Conservation (phyloP, 192 early-diverging fungal species). For the Tieghemiomyces parasiticus region DNA sequence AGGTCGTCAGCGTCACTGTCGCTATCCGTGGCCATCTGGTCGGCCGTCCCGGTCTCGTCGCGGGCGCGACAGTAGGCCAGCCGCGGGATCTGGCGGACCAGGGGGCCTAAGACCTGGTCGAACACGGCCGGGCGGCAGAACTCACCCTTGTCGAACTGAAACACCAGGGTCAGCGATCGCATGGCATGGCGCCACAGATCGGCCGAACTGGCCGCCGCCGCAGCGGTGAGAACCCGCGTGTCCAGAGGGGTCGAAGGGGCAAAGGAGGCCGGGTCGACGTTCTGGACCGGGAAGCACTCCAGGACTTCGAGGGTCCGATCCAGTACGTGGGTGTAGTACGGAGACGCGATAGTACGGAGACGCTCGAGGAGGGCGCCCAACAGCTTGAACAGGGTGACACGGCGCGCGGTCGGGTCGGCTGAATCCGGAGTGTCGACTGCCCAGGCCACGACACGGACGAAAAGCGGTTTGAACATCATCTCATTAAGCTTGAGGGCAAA, state of each 20-base stretch:
- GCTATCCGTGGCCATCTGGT: not conserved
- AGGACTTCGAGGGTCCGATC: slow-evolving; percentile 45
- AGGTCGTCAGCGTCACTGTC: not conserved
- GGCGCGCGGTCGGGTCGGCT: slow-evolving; percentile 11
- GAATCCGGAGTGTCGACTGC: slow-evolving; percentile 16
- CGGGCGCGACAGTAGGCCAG: slow-evolving; percentile 13
- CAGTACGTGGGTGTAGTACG: slow-evolving; percentile 64
- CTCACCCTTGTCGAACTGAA: slow-evolving; percentile 49
- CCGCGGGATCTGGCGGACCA: slow-evolving; percentile 65
- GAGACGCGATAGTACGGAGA: slow-evolving; percentile 51
- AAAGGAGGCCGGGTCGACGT: slow-evolving; percentile 22
- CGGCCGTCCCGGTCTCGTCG: not conserved
- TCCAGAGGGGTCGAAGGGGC: slow-evolving; percentile 25
- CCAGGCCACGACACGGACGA: slow-evolving; percentile 76
- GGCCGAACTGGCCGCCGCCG: not conserved
- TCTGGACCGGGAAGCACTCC: slow-evolving; percentile 33
- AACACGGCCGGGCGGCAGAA: slow-evolving; percentile 61
- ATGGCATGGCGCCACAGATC: slow-evolving; percentile 60
- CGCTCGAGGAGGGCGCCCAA: slow-evolving; percentile 20
- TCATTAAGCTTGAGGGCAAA: slow-evolving; percentile 88
- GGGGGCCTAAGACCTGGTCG: slow-evolving; percentile 50
- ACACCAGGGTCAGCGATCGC: slow-evolving; percentile 44
- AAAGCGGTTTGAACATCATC: slow-evolving; percentile 85
- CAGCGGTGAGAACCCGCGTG: not conserved
- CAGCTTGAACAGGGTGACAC: slow-evolving; percentile 24